These are phyloP conservation scores for Anisodus tanguticus DNA, from an alignment of 257 asterid genomes.

Conservation along the genomic window DNA sequence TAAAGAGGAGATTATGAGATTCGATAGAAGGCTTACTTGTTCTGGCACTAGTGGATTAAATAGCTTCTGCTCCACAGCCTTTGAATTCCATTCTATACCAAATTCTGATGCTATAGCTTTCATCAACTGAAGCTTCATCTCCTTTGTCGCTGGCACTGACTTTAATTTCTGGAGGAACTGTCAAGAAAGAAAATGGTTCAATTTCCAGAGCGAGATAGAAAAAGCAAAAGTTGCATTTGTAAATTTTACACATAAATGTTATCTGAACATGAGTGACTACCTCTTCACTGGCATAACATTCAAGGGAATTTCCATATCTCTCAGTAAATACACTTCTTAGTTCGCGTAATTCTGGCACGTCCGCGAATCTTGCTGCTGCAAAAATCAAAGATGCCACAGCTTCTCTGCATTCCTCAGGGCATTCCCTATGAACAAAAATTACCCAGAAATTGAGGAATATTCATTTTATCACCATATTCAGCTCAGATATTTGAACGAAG, in stretches of 20 bases:
- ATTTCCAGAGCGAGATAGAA: neutral
- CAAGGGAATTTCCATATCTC: slow-evolving; percentile 65
- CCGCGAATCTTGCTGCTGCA: slow-evolving; percentile 93
- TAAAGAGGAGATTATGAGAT: neutral
- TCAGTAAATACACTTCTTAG: slow-evolving; percentile 69
- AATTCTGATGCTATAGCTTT: slow-evolving; percentile 68
- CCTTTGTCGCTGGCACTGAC: slow-evolving; percentile 52
- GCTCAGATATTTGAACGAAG: neutral
- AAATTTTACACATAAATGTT: no score
- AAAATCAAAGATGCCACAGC: slow-evolving; percentile 73
- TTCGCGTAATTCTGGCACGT: slow-evolving; percentile 83
- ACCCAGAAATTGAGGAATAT: neutral
- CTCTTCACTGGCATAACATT: slow-evolving; percentile 61
- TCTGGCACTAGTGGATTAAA: slow-evolving; percentile 41
- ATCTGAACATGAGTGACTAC: slow-evolving; percentile 35
- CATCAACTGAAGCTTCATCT: slow-evolving; percentile 67
- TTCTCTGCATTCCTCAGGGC: slow-evolving; percentile 91
- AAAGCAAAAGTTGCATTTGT: neutral
- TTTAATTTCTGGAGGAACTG: slow-evolving; percentile 73
- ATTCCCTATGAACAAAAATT: slow-evolving; percentile 55
- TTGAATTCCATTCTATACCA: slow-evolving; percentile 66
- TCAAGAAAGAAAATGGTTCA: slow-evolving; percentile 19
- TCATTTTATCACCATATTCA: neutral
- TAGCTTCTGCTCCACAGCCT: slow-evolving; percentile 66
- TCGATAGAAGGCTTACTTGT: slow-evolving; percentile 45